Evolutionary conservation across 495 filamentous ascomycete species (phyloP).

Genomic region (Wilcoxina mikolae): DNA sequence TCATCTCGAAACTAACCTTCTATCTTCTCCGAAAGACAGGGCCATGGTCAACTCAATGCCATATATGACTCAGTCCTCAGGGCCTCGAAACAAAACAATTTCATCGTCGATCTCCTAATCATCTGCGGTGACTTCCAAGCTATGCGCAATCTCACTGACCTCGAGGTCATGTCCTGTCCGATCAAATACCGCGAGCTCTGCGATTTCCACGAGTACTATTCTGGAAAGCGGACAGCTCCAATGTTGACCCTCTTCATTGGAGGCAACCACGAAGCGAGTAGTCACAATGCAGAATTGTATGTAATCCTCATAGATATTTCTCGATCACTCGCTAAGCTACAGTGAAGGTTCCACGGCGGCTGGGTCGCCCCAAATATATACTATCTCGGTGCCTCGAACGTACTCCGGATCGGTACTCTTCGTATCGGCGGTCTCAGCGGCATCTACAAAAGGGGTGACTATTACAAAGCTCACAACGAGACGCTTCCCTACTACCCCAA

Average conservation of each 20-base stretch:
- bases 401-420: conserved; percentile 64
- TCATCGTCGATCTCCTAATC: conserved; percentile 83
- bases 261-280: conserved; percentile 88
- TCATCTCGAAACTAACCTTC: conserved; percentile 17
- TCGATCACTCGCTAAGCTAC: background rate
- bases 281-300: conserved; percentile 73
- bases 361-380: conserved; percentile 97
- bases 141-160: conserved; percentile 71
- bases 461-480: conserved; percentile 64
- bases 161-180: conserved; percentile 75
- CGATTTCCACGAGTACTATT: conserved; percentile 90
- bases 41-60: conserved; percentile 75
- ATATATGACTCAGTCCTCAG: conserved; percentile 66
- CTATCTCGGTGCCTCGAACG: conserved; percentile 83
- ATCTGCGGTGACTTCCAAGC: conserved; percentile 75
- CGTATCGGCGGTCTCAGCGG: conserved; percentile 84
- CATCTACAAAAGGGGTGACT: conserved; percentile 83
- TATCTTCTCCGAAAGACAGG: conserved; percentile 37
- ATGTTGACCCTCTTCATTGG: conserved; percentile 83
- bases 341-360: conserved; percentile 54
- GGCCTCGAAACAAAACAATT: conserved; percentile 48
- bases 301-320: no score
- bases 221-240: conserved; percentile 57
- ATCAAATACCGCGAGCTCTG: conserved; percentile 66
- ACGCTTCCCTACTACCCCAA: conserved; percentile 63